These are phyloP conservation scores for Glycine latifolia DNA, from an alignment of 306 rosid species.

Conservation along the genomic window DNA sequence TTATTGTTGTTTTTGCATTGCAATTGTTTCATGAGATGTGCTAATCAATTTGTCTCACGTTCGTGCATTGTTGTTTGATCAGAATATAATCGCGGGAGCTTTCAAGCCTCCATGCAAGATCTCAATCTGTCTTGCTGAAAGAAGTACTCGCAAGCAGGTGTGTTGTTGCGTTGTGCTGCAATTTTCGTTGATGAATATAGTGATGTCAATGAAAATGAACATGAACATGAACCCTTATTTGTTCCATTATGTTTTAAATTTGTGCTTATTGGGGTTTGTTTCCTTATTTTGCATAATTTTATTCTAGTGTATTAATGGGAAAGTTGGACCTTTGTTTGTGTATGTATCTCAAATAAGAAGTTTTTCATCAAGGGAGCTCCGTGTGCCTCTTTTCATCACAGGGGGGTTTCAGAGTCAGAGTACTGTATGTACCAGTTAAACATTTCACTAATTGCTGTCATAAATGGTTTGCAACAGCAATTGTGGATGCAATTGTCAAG, in stretches of 20 bases:
- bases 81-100: constrained; percentile 52
- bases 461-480: background rate
- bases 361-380: too few species aligned
- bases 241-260: background rate
- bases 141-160: constrained; percentile 51
- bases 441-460: background rate
- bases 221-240: background rate
- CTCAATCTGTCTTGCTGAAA: constrained; percentile 44
- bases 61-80: constrained; percentile 4
- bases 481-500: background rate
- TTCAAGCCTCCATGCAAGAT: constrained; percentile 51
- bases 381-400: constrained; percentile 12
- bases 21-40: background rate
- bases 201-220: background rate
- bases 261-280: background rate
- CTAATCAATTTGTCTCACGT: constrained; percentile 1
- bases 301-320: background rate
- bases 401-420: background rate
- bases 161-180: background rate
- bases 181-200: background rate
- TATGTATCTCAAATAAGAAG: background rate
- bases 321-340: background rate
- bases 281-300: background rate
- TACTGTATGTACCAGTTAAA: background rate
- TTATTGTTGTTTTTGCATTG: background rate